Base-by-base conservation (phyloP, 768 basidiomycete species). In the Amanita thiersii region DNA sequence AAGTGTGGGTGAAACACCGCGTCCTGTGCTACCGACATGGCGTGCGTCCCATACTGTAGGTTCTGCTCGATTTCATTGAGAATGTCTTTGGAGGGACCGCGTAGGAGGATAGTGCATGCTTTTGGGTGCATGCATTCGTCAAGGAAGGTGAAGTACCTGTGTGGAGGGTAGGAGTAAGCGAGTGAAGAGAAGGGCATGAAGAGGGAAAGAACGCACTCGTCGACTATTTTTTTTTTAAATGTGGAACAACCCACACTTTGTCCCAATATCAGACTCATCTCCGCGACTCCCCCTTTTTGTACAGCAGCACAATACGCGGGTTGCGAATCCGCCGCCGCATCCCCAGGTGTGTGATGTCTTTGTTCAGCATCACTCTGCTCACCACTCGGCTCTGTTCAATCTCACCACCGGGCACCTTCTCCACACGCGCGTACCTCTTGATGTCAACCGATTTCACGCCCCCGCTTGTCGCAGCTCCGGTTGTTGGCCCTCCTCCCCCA, bases 241-340 rank as follows among this genome's bases (percentile, higher is more conserved):
- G 57, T 94, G 69, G 75, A 98, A 98, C n/a, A 94, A 69, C 1
- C 96, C 96, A 57, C 96, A 99, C 40, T 81, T 66, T 1, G 89
- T 93, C 12, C 96, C 96, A 35, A 99, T 73, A 54, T 98, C 96
- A 1, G 78, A 62, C 52, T 94, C 94, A 17, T 92, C 78, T 98
- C 64, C 98, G 96, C 43, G 75, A 80, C 69, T 98, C 96, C 19
- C 94, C 94, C 71, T 98, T 98, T 69, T 98, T 99, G 69, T 99
- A 98, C 29, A 98, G 66, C 29, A 98, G 63, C 17, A 98, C 66
- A 37, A 99, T 86, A 9, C 93, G 66, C 2, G 94, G 96, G 50
- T 89, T 86, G 47, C 70, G 75, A 59, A 98, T 98, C 50, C 90
- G 70, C 43, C 96, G 62, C 41, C 94, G 70, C 96, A 98, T 99